Evolutionary conservation across 176 grass and related monocot species (phyloP).

Genomic region (Carex scoparia): DNA sequence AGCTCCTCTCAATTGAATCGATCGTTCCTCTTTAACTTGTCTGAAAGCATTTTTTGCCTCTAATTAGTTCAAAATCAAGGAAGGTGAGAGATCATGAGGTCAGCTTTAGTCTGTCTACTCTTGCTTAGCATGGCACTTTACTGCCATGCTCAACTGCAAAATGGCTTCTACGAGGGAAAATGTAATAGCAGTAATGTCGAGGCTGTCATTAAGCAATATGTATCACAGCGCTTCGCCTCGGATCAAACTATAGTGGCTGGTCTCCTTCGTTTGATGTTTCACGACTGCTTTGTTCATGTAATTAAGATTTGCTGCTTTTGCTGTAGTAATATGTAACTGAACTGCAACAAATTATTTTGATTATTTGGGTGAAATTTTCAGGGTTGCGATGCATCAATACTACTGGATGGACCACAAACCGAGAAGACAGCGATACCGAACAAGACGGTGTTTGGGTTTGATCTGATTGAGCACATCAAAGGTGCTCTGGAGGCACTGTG

Average conservation of each 20-base stretch:
- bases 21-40: too few relatives aligned
- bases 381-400: slow-evolving; percentile 59
- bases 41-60: not conserved
- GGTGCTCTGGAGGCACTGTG: slow-evolving; percentile 25
- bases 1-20: not conserved
- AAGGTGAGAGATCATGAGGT: slow-evolving; percentile 8
- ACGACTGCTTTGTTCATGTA: slow-evolving; percentile 49
- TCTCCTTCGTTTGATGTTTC: slow-evolving; percentile 34
- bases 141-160: slow-evolving; percentile 26
- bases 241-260: slow-evolving; percentile 28
- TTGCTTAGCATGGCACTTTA: not conserved
- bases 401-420: slow-evolving; percentile 26
- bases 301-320: not conserved
- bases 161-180: slow-evolving; percentile 35
- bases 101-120: not conserved
- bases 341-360: not conserved
- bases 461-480: slow-evolving; percentile 38
- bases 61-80: not conserved
- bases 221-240: slow-evolving; percentile 8
- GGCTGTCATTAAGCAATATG: not conserved
- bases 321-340: not conserved
- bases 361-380: not conserved
- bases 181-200: slow-evolving; percentile 37
- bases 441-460: slow-evolving; percentile 33
- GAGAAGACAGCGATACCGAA: slow-evolving; percentile 43